Evolutionary conservation across 2,329 filamentous ascomycete species (phyloP).

Genomic region (Penicillium brevicompactum): DNA sequence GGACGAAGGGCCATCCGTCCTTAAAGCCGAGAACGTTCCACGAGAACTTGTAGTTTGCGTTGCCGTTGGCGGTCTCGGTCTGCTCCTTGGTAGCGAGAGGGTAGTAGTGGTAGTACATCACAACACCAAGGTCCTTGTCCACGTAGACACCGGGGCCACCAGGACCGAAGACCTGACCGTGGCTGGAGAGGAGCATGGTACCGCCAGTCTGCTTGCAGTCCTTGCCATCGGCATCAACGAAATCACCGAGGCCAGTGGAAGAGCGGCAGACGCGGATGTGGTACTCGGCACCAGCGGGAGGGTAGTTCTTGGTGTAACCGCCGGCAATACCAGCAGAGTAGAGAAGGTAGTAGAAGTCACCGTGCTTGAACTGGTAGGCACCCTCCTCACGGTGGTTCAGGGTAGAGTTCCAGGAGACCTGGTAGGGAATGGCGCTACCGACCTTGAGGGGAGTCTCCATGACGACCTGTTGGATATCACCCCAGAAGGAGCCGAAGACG

Average conservation of each 20-base stretch:
- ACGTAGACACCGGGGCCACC: slow-evolving; percentile 57
- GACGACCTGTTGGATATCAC: slow-evolving; percentile 62
- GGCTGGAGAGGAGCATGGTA: slow-evolving; percentile 61
- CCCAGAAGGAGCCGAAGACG: slow-evolving; percentile 73
- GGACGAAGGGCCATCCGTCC: slow-evolving; percentile 47
- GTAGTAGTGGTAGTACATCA: slow-evolving; percentile 66
- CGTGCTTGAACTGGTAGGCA: slow-evolving; percentile 57
- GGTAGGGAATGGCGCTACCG: slow-evolving; percentile 38
- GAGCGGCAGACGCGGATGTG: slow-evolving; percentile 66
- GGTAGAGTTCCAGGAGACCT: slow-evolving; percentile 57
- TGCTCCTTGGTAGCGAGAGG: slow-evolving; percentile 50
- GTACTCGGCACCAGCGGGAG: slow-evolving; percentile 63
- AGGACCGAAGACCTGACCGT: slow-evolving; percentile 65
- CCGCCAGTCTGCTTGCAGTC: slow-evolving; percentile 61
- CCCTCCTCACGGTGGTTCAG: slow-evolving; percentile 61
- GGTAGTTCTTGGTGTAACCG: slow-evolving; percentile 52
- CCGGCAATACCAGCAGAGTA: slow-evolving; percentile 64
- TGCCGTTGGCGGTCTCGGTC: slow-evolving; percentile 48
- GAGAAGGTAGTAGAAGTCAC: slow-evolving; percentile 64
- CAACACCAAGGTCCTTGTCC: slow-evolving; percentile 47
- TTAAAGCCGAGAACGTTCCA: slow-evolving; percentile 50
- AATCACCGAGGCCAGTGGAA: slow-evolving; percentile 54
- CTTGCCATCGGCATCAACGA: slow-evolving; percentile 58
- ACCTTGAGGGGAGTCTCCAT: slow-evolving; percentile 42
- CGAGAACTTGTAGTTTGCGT: slow-evolving; percentile 46